A percentile compares a stretch with the other conserved stretches of the same genome.
phyloP scores from a whole-genome alignment of 805 yeast species.

The Blastobotrys americana region DNA sequence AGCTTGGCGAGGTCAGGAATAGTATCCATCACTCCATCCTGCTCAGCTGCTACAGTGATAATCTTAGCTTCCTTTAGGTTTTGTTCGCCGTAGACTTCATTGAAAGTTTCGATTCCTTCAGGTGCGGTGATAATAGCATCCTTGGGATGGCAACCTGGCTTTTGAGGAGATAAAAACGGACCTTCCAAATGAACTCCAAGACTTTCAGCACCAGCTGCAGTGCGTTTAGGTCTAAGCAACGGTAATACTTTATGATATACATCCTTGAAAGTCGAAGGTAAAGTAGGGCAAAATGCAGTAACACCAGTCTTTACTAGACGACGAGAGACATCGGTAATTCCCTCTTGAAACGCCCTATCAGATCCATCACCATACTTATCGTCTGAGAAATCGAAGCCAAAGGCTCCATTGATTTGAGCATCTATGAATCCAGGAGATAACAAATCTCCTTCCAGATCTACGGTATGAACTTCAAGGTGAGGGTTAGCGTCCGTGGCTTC shows the following conservation, averaged over 20 bases:
- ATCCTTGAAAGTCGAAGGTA: conserved; percentile 44
- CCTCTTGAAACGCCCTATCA: conserved; percentile 17
- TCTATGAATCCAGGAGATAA: conserved; percentile 52
- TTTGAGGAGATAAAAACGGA: conserved; percentile 44
- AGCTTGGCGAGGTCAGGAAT: conserved; percentile 33
- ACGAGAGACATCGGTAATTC: conserved; percentile 14
- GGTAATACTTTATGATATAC: conserved; percentile 45
- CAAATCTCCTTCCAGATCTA: conserved; percentile 43
- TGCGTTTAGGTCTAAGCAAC: conserved; percentile 33
- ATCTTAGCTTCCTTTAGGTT: conserved; percentile 32
- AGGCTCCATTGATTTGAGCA: conserved; percentile 52
- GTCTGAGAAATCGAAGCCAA: conserved; percentile 46
- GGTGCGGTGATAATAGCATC: conserved; percentile 42
- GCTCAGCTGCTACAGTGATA: conserved; percentile 48
- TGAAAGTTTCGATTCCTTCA: conserved; percentile 25
- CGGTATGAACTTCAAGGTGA: conserved; percentile 18
- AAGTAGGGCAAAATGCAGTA: conserved; percentile 50
- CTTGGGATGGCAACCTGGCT: conserved; percentile 47
- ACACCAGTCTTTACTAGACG: conserved; percentile 43
- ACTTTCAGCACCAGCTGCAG: conserved; percentile 23
- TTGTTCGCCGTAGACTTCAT: conserved; percentile 37
- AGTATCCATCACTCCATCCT: conserved; percentile 39
- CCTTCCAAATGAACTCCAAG: conserved; percentile 58
- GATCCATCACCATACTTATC: conserved; percentile 30
- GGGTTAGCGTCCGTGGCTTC: conserved; percentile 8